Evolutionary conservation across 2,329 filamentous ascomycete species (phyloP).

Genomic region (Fusarium mexicanum): DNA sequence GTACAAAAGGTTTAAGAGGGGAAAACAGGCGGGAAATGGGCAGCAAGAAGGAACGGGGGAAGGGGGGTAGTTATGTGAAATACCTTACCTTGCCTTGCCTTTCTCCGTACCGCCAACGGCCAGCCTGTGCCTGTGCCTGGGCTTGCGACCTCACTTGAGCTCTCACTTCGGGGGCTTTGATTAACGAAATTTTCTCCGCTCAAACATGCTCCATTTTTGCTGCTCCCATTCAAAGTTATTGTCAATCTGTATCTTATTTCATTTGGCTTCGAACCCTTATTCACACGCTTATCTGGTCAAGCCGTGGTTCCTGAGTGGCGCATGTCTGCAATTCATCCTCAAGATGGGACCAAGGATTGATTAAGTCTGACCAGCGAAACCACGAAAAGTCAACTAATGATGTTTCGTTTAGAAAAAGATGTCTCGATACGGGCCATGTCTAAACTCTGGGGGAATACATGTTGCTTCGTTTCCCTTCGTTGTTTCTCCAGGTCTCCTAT

Average conservation of each 20-base stretch:
- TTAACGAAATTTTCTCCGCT: slow-evolving; percentile 33
- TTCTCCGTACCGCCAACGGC: slow-evolving; percentile 35
- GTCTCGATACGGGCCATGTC: background rate
- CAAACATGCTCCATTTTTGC: slow-evolving; percentile 11
- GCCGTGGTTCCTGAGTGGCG: slow-evolving; percentile 1
- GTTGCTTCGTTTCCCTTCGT: background rate
- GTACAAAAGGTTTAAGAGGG: slow-evolving; percentile 31
- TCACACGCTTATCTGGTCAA: background rate
- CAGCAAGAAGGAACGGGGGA: slow-evolving; percentile 47
- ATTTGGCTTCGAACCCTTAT: background rate
- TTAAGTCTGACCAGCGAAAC: slow-evolving; percentile 13
- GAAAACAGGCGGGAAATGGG: slow-evolving; percentile 43
- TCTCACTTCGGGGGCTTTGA: slow-evolving; percentile 25
- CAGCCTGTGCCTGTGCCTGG: slow-evolving; percentile 34
- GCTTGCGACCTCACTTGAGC: slow-evolving; percentile 31
- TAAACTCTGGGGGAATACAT: background rate
- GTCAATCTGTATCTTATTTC: background rate
- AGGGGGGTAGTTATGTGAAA: slow-evolving; percentile 52
- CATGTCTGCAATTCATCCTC: slow-evolving; percentile 18
- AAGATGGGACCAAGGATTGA: slow-evolving; percentile 24
- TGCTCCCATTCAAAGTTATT: background rate
- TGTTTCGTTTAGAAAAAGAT: background rate
- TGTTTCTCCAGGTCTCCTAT: background rate
- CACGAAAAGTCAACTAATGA: background rate
- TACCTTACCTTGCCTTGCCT: slow-evolving; percentile 39